Evolutionary conservation across 495 filamentous ascomycete species (phyloP), one percentile per base, ranked within the genome.

Genomic region (Xylaria telfairii): DNA sequence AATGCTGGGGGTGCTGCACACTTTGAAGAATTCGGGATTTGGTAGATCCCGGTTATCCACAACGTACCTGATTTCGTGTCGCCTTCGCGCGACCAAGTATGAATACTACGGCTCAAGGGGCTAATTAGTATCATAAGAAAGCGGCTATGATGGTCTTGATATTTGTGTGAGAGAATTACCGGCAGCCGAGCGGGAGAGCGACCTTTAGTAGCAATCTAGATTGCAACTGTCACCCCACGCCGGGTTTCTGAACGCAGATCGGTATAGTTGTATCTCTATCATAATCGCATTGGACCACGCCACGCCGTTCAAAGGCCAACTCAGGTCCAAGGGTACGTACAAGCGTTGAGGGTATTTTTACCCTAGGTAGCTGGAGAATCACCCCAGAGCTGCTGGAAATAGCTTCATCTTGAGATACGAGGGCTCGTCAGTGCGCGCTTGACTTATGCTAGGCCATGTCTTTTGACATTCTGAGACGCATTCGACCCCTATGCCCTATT

Each of bases 31-130:
- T 54, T 51, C 32, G 56, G 56, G 56, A 32, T 59, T 37, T 37
- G 17, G 30, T n/a, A n/a, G 56, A 37, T 37, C 56, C 56, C 56
- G 56, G n/a, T n/a, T 59, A 59, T 59, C 56, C 51, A 54, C 51
- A 54, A 17, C 13, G 51, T 54, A 28, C 51, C 51, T 54, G 51
- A 17, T 54, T 30, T 54, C 30, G 26, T 17, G 26, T 54, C 51
- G 26, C 10, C 6, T 54, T 54, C 26, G 26, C 51, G 15, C 26
- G 51, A 54, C 26, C n/a, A n/a, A n/a, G n/a, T 10, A 21, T 13
- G 26, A 30, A 54, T 30, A 54, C 3, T 28, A 21, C 30, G 37
- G 30, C 32, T 5, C 56, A 10, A 34, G 12, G 32, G 56, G 56
- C 56, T 59, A 59, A 59, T 59, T 59, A 59, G 56, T 59, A 37